A percentile compares a stretch with the other conserved stretches of the same genome.
phyloP scores from a whole-genome alignment of 352 stramenopile genomes.

The Phytophthora pseudosyringae region DNA sequence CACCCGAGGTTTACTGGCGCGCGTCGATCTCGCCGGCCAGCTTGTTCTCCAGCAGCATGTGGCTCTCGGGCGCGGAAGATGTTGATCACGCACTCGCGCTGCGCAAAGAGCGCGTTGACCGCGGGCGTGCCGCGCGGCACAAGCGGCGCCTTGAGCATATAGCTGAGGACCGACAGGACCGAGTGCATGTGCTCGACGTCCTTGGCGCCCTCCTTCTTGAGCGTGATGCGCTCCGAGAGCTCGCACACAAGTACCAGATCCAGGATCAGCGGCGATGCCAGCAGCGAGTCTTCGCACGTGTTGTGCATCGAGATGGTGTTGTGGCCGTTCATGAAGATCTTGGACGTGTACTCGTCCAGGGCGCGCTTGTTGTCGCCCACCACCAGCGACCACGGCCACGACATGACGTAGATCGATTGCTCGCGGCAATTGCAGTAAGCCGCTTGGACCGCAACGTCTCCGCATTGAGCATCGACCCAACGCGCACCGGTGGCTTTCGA shows the following conservation, averaged over 20 bases:
- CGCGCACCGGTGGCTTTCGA: slow-evolving; percentile 3
- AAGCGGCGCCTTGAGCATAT: slow-evolving; percentile 99
- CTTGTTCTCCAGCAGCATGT: slow-evolving; percentile 99
- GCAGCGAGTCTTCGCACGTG: slow-evolving; percentile 99
- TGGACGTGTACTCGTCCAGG: slow-evolving; percentile 99
- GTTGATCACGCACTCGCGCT: slow-evolving; percentile 98
- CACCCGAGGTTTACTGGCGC: slow-evolving; percentile 51
- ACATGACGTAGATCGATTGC: slow-evolving; percentile 1
- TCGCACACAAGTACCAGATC: slow-evolving; percentile 98
- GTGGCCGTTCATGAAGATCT: slow-evolving; percentile 99
- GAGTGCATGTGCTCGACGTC: slow-evolving; percentile 97
- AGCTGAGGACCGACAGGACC: slow-evolving; percentile 97
- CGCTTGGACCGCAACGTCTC: background rate
- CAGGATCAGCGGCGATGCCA: slow-evolving; percentile 98
- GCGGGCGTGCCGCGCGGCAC: slow-evolving; percentile 98
- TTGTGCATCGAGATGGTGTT: slow-evolving; percentile 99
- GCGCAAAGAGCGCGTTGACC: slow-evolving; percentile 98
- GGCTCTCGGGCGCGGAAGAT: slow-evolving; percentile 97
- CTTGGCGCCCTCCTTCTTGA: slow-evolving; percentile 91
- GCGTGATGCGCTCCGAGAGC: slow-evolving; percentile 95
- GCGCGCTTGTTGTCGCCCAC: slow-evolving; percentile 97
- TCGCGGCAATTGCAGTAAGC: background rate
- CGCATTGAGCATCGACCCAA: slow-evolving; percentile 4
- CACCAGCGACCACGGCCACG: too few species aligned
- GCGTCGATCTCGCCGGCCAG: slow-evolving; percentile 81